Base-by-base conservation (phyloP, 495 filamentous ascomycete genomes). In the Penicillium fimorum region DNA sequence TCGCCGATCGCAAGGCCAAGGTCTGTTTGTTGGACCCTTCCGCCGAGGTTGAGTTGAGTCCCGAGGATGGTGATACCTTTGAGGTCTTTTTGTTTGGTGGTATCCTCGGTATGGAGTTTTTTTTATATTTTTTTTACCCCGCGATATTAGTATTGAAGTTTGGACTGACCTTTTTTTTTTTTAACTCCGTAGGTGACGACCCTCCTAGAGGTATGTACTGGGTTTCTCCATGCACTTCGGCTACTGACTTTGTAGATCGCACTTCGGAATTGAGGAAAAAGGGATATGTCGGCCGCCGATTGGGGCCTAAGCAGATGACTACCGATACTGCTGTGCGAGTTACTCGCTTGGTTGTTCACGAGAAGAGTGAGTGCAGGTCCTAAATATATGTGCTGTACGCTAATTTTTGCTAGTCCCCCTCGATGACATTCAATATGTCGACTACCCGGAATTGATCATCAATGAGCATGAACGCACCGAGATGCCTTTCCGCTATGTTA, bases 401-500 rank as follows among this genome's bases (percentile, higher is more conserved):
- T 71, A 44, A 70, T 58, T 17, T 27, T n/a, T 47, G 0, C 25
- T 17, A 96, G 91, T 86, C 46, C 82, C 86, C 1, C 71, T 97
- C 13, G 80, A 86, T 42, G 73, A 91, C 53, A 89, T 98, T 29
- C 78, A 81, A 24, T 97, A 92, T 63, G 63, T 91, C 12, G 92
- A 97, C 64, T 83, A 89, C 66, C 94, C 94, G 0, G 93, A 97
- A 64, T 77, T 98, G 61, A 82, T 83, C 57, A 85, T 97, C 69
- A 91, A 88, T 72, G 87, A 93, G 67, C 85, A 96, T 67, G 94
- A 98, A 69, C 90, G 88, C 62, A 95, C 90, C 1, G 80, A 95
- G 69, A 98, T 98, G 94, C 94, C 94, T 0, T 98, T 97, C 72
- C 89, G 93, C 50, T 98, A 98, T 68, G 91, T 98, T 22, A 87